A percentile compares a stretch with the other conserved stretches of the same genome.
These are phyloP conservation scores for Fusarium floridanum DNA, from an alignment of 2,329 filamentous ascomycete genomes.

Conservation along the genomic window DNA sequence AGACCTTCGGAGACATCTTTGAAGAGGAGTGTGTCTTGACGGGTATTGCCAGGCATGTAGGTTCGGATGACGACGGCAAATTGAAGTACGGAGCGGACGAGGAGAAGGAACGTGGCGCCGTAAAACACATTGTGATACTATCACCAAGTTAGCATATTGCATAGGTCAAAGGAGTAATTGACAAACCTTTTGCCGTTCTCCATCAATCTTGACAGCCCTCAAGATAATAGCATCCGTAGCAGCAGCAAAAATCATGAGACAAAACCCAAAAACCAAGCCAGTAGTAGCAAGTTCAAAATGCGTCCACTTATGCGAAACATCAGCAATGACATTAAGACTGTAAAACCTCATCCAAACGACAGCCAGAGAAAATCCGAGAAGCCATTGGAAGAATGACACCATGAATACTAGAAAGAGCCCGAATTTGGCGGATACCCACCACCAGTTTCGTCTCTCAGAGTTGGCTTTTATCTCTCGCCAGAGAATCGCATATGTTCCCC, in stretches of 20 bases:
- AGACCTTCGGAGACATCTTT: constrained; percentile 23
- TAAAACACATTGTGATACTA: constrained; percentile 6
- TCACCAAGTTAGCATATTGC: background rate
- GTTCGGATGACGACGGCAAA: constrained; percentile 7
- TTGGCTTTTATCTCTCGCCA: constrained; percentile 12
- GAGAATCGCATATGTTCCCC: constrained; percentile 23
- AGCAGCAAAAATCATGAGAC: constrained; percentile 10
- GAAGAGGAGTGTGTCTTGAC: constrained; percentile 5
- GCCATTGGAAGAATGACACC: constrained; percentile 23
- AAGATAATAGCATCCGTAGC: constrained; percentile 11
- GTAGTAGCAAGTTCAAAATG: constrained; percentile 24
- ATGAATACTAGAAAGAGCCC: constrained; percentile 15
- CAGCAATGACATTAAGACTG: constrained; percentile 19
- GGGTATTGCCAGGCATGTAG: constrained; percentile 4
- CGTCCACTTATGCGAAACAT: constrained; percentile 21
- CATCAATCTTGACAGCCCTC: background rate
- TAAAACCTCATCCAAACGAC: constrained; percentile 26
- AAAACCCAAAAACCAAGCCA: constrained; percentile 20
- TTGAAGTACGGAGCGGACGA: constrained; percentile 5
- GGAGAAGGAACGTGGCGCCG: constrained; percentile 10
- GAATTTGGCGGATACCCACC: constrained; percentile 18
- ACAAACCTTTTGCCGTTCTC: constrained; percentile 12
- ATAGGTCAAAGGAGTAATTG: background rate
- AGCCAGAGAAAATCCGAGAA: constrained; percentile 15
- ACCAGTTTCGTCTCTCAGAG: background rate